Conservation (phyloP, 768 basidiomycete genomes). For the button mushroom (Agaricus bisporus) region DNA sequence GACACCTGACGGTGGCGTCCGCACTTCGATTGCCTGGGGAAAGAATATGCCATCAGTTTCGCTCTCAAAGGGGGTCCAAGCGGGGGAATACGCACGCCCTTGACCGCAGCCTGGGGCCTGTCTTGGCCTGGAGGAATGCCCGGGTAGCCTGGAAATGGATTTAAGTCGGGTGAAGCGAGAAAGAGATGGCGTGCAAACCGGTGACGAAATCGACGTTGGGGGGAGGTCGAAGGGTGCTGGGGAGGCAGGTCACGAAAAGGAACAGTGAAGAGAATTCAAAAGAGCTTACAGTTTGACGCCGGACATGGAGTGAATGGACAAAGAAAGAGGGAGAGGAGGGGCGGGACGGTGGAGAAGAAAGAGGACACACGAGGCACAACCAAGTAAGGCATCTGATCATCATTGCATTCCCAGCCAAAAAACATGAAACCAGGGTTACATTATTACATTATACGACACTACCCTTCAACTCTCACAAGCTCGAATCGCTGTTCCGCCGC, state of each 20-base stretch:
- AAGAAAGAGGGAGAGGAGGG: not conserved
- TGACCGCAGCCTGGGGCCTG: slow-evolving; percentile 76
- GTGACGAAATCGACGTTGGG: slow-evolving; percentile 88
- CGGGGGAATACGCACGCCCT: slow-evolving; percentile 57
- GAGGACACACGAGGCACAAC: not conserved
- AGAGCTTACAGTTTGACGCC: slow-evolving; percentile 30
- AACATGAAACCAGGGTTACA: not conserved
- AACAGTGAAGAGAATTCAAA: not conserved
- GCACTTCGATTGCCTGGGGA: slow-evolving; percentile 76
- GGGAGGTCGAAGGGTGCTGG: slow-evolving; percentile 75
- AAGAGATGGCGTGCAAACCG: slow-evolving; percentile 35
- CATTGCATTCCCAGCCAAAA: slow-evolving; percentile 1
- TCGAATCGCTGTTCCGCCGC: too few relatives aligned
- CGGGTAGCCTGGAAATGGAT: slow-evolving; percentile 56
- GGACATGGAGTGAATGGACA: slow-evolving; percentile 19
- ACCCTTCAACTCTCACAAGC: too few relatives aligned
- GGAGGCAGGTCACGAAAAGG: slow-evolving; percentile 8
- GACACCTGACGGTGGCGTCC: slow-evolving; percentile 64
- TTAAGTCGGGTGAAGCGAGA: slow-evolving; percentile 1
- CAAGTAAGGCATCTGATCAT: not conserved
- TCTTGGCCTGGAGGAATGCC: slow-evolving; percentile 79
- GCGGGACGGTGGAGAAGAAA: not conserved
- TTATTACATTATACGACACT: too few relatives aligned
- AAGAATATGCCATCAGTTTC: not conserved
- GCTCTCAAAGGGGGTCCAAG: not conserved